Percentiles rank a stretch among this genome's conserved stretches.
These are phyloP conservation scores for Zygosaccharomyces gambellarensis DNA, from an alignment of 805 yeast genomes.

Conservation along the genomic window DNA sequence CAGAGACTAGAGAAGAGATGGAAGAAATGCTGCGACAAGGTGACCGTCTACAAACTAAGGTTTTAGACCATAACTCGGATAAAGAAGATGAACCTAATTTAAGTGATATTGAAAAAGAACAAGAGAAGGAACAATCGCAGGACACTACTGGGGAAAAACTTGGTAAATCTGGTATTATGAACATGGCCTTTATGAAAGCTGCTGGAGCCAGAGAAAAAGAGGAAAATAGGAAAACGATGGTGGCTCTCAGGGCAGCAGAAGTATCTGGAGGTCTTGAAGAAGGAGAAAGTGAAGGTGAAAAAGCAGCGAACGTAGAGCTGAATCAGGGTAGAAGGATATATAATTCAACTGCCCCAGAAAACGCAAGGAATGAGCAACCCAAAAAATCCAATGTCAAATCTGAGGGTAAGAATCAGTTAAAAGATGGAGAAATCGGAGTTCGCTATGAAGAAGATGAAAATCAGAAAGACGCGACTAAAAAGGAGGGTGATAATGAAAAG, in stretches of 20 bases:
- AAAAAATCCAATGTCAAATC: conserved; percentile 1
- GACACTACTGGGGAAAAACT: conserved; percentile 33
- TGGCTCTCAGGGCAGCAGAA: conserved; percentile 43
- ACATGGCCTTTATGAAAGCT: conserved; percentile 92
- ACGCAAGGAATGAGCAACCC: conserved; percentile 2
- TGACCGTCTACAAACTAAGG: conserved; percentile 66
- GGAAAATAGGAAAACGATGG: conserved; percentile 52
- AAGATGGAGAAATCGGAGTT: conserved; percentile 1
- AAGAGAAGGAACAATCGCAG: conserved; percentile 34
- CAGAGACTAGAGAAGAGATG: conserved; percentile 76
- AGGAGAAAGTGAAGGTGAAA: conserved; percentile 32
- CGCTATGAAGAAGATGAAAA: conserved; percentile 20
- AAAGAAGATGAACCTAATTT: conserved; percentile 40
- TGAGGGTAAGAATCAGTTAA: conserved; percentile 9
- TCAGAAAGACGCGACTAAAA: conserved; percentile 34
- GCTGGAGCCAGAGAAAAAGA: conserved; percentile 69
- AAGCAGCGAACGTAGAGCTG: conserved; percentile 45
- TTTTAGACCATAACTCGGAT: conserved; percentile 60
- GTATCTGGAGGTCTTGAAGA: conserved; percentile 33
- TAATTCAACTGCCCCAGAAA: conserved; percentile 45
- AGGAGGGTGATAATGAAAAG: conserved; percentile 34
- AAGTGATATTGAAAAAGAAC: conserved; percentile 49
- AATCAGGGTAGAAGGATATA: conserved; percentile 81
- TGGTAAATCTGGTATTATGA: conserved; percentile 86
- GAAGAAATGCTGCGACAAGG: conserved; percentile 93